Evolutionary conservation across 2,329 filamentous ascomycete genomes (phyloP), one percentile per base, ranked within the genome.

Genomic region (Madurella fahalii): DNA sequence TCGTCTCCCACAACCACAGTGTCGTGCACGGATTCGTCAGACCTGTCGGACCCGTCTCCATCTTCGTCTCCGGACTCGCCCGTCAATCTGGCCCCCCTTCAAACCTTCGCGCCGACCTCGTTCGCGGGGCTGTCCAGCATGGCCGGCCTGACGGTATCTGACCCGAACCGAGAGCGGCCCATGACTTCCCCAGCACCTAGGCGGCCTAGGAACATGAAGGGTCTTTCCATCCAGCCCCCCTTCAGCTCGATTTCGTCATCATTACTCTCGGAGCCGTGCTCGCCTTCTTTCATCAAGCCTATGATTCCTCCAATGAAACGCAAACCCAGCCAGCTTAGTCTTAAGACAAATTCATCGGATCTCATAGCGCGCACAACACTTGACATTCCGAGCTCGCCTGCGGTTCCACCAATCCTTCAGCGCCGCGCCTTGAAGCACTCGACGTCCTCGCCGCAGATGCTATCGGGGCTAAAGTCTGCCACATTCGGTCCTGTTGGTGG

Each of bases 1-100:
- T 96, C 93, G 18, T 97, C 93, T 9, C 94, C 94, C 1, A 97
- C 93, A 8, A 96, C 92, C 3, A 96, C 93, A 2, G 82, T 94
- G 47, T 96, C 91, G 5, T 96, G 90, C 17, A 90, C 93, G 60
- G 93, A 96, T 72, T 95, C 92, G 5, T 93, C 90, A 9, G 89
- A 90, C 31, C 79, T 94, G 47, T 92, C 92, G 31, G 93, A 97
- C 64, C 87, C 90, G 8, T 96, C 93, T 5, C 91, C 94, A 2
- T 93, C 87, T 50, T 90, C 92, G 18, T 96, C 93, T 1, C 93
- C 93, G 9, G 92, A 96, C 71, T 96, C 94, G 2, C 90, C 91
- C 1, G 77, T 87, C 52, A 87, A 88, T 53, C 77, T 91, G 52
- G 81, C 87, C 52, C 85, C 89, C 2, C 77, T 90, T 43, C 84